Conservation (phyloP, 108 stramenopile genomes). For the Cyclostephanos tholiformis region DNA sequence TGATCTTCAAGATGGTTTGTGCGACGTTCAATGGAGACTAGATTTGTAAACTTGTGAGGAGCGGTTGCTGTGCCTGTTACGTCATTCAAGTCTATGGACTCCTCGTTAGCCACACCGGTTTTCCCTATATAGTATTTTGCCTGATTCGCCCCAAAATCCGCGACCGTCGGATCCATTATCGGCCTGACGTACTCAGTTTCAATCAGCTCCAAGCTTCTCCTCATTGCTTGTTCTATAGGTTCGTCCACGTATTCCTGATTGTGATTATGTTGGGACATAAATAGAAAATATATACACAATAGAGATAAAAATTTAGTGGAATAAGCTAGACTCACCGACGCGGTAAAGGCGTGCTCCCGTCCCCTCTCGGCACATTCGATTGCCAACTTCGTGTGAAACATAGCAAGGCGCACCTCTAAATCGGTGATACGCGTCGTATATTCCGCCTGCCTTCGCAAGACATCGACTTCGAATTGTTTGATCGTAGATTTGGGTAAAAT, state of each 20-base stretch:
- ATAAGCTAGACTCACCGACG: constrained; percentile 14
- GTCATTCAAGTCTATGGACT: background rate
- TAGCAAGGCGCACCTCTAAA: constrained; percentile 33
- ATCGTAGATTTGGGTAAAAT: constrained; percentile 23
- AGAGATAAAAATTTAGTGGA: background rate
- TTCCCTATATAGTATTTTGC: background rate
- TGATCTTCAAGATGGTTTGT: constrained; percentile 41
- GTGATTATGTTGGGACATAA: background rate
- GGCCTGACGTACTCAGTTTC: constrained; percentile 33
- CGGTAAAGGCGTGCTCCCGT: constrained; percentile 34
- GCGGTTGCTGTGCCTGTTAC: background rate
- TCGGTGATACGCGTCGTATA: constrained; percentile 41
- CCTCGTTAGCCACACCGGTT: background rate
- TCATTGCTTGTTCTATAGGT: constrained; percentile 40
- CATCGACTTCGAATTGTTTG: constrained; percentile 38
- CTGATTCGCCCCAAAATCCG: constrained; percentile 4
- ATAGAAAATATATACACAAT: background rate
- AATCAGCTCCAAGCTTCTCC: constrained; percentile 23
- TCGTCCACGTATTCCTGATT: constrained; percentile 23
- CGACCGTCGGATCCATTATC: constrained; percentile 36
- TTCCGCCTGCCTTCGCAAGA: constrained; percentile 39
- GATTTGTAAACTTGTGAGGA: constrained; percentile 18
- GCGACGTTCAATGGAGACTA: constrained; percentile 38
- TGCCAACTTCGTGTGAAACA: constrained; percentile 42
- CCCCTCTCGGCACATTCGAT: constrained; percentile 40